Percentiles rank a stretch among this genome's conserved stretches.
These are phyloP conservation scores for Naganishia cerealis DNA, from an alignment of 1,284 basidiomycete species.

Conservation along the genomic window DNA sequence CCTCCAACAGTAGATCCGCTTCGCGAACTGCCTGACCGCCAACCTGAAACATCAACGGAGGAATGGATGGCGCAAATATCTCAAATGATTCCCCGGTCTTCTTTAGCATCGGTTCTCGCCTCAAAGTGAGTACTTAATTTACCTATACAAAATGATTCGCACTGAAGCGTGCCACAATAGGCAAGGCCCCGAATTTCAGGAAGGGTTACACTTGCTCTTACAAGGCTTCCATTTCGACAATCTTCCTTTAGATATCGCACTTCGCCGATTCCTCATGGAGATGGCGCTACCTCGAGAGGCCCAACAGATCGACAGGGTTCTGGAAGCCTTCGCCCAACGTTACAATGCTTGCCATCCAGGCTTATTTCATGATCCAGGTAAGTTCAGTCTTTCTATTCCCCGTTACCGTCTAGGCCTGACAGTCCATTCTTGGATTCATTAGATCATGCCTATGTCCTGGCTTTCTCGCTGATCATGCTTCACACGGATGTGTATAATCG, in stretches of 20 bases:
- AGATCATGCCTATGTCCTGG: constrained; percentile 95
- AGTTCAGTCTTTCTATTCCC: constrained; percentile 36
- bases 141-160: not conserved
- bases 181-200: constrained; percentile 32
- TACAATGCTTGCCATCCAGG: constrained; percentile 83
- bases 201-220: constrained; percentile 73
- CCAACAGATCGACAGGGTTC: constrained; percentile 96
- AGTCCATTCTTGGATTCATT: constrained; percentile 26
- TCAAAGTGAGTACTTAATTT: constrained; percentile 1
- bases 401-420: constrained; percentile 21
- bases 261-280: constrained; percentile 87
- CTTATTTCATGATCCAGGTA: constrained; percentile 75
- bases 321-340: constrained; percentile 86
- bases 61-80: constrained; percentile 17
- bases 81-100: not conserved
- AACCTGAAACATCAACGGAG: not conserved
- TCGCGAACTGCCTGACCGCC: not conserved
- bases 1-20: not conserved
- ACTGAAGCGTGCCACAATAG: not conserved
- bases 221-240: constrained; percentile 74
- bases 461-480: constrained; percentile 98
- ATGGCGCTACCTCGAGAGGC: constrained; percentile 90
- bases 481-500: constrained; percentile 98
- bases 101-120: constrained; percentile 10
- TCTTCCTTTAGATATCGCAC: constrained; percentile 83